Evolutionary conservation across 1,284 basidiomycete genomes (phyloP).

Genomic region (Cutaneotrichosporon mucoides): DNA sequence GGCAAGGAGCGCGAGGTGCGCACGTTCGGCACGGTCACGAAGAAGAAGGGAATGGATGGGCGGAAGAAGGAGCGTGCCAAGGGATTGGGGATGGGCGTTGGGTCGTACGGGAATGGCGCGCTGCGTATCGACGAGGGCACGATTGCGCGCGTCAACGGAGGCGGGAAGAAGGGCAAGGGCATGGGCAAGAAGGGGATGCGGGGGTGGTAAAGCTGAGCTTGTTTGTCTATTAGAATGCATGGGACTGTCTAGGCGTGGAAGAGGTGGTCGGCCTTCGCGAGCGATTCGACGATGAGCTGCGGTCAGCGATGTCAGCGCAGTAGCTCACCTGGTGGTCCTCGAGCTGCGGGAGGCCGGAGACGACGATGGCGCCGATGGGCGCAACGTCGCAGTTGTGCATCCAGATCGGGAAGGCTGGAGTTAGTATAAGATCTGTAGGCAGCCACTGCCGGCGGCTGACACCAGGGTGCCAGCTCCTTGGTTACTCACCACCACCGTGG

Average conservation of each 20-base stretch:
- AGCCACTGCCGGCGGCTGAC: too few relatives aligned
- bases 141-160: conserved; percentile 30
- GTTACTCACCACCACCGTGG: conserved; percentile 41
- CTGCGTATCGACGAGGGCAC: conserved; percentile 43
- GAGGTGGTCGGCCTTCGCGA: conserved; percentile 17
- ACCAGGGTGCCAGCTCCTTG: too few relatives aligned
- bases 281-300: conserved; percentile 23
- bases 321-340: conserved; percentile 45
- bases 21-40: conserved; percentile 25
- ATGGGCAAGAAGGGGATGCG: conserved; percentile 15
- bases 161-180: conserved; percentile 11
- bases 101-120: conserved; percentile 43
- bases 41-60: conserved; percentile 46
- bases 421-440: background rate
- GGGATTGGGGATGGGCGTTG: conserved; percentile 48
- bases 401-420: conserved; percentile 44
- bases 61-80: conserved; percentile 35
- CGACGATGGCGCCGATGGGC: conserved; percentile 47
- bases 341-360: conserved; percentile 47
- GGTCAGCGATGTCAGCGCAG: background rate
- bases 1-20: conserved; percentile 19
- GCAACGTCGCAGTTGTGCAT: conserved; percentile 28
- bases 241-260: conserved; percentile 6
- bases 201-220: conserved; percentile 4
- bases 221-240: background rate